These are phyloP conservation scores for Phytophthora parvispora DNA, from an alignment of 352 stramenopile species.

Conservation along the genomic window DNA sequence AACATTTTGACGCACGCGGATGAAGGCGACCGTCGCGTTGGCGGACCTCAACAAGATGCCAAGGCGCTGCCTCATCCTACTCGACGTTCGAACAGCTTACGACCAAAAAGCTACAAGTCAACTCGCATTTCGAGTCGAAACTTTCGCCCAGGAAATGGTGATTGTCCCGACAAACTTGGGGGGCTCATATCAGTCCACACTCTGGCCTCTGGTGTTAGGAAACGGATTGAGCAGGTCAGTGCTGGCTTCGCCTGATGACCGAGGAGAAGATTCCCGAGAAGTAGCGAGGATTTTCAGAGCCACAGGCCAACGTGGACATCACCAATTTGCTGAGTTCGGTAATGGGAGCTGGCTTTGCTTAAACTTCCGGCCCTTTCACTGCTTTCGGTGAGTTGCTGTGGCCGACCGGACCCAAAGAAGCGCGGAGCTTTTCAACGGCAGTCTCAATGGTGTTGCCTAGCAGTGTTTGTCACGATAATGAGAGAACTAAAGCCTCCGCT, in stretches of 20 bases:
- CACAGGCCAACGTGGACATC: not conserved
- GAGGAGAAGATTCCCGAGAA: conserved; percentile 6
- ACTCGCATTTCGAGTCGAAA: not conserved
- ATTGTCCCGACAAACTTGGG: too few species aligned
- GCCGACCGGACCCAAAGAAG: not conserved
- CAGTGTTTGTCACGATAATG: not conserved
- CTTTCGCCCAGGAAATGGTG: too few species aligned
- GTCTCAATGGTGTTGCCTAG: not conserved
- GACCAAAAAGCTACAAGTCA: too few species aligned
- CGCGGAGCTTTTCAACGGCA: not conserved
- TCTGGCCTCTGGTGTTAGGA: conserved; percentile 2
- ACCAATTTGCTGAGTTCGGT: not conserved
- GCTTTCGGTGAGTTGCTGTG: not conserved
- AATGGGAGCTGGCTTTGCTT: not conserved
- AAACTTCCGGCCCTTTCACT: not conserved
- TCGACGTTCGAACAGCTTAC: not conserved
- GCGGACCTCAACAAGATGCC: not conserved
- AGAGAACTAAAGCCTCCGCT: not conserved
- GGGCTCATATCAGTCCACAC: not conserved
- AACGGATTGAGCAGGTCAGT: conserved; percentile 6
- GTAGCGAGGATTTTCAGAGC: not conserved
- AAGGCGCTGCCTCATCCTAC: not conserved
- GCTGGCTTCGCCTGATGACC: not conserved
- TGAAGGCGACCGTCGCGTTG: not conserved
- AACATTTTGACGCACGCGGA: not conserved